phyloP scores from a whole-genome alignment of 2,329 filamentous ascomycete genomes.

The Cercospora sojina region DNA sequence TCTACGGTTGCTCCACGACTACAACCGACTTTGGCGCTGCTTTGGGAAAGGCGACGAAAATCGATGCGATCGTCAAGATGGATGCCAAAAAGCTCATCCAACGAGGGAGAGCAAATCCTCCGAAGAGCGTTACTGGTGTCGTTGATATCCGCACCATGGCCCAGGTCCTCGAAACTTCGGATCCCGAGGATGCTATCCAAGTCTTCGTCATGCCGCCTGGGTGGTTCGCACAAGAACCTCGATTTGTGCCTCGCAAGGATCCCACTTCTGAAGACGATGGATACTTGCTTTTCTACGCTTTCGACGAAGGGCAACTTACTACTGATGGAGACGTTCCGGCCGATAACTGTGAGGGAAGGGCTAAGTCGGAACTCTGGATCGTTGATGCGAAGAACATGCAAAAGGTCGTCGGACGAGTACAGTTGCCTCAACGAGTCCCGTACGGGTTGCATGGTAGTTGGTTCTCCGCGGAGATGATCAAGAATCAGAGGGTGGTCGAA shows the following conservation, averaged over 20 bases:
- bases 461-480: slow-evolving; percentile 57
- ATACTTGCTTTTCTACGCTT: slow-evolving; percentile 67
- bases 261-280: slow-evolving; percentile 63
- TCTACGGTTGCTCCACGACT: slow-evolving; percentile 67
- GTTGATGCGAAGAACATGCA: slow-evolving; percentile 64
- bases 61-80: slow-evolving; percentile 64
- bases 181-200: slow-evolving; percentile 52
- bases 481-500: slow-evolving; percentile 47
- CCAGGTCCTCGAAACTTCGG: slow-evolving; percentile 51
- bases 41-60: slow-evolving; percentile 64
- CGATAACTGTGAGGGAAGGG: slow-evolving; percentile 31
- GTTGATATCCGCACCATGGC: slow-evolving; percentile 58
- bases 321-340: slow-evolving; percentile 33
- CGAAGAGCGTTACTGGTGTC: slow-evolving; percentile 55
- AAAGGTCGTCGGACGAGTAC: slow-evolving; percentile 58
- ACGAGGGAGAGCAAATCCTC: slow-evolving; percentile 45
- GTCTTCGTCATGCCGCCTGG: slow-evolving; percentile 61
- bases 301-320: slow-evolving; percentile 64
- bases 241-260: slow-evolving; percentile 66
- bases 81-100: slow-evolving; percentile 56
- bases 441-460: slow-evolving; percentile 67
- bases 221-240: slow-evolving; percentile 66
- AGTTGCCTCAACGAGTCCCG: slow-evolving; percentile 65
- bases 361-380: slow-evolving; percentile 65
- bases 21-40: slow-evolving; percentile 58